phyloP scores from a whole-genome alignment of 1,139 yeast genomes.

The Hyphopichia burtonii region DNA sequence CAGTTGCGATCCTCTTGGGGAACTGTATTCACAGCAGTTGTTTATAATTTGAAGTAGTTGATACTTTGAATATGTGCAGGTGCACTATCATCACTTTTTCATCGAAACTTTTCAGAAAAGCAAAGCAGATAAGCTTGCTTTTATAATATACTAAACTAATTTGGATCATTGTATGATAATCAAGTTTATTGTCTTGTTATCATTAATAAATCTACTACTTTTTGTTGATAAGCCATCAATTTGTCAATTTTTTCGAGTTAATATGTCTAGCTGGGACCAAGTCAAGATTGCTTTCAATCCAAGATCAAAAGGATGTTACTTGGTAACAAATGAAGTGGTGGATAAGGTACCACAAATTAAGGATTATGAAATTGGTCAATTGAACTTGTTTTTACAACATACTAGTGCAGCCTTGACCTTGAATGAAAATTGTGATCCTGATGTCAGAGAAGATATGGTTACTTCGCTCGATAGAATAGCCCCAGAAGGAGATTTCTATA shows the following conservation, averaged over 20 bases:
- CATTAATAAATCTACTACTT: background rate
- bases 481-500: constrained; percentile 66
- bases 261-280: constrained; percentile 46
- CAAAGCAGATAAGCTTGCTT: too few species aligned
- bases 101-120: too few species aligned
- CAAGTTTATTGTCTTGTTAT: background rate
- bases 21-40: too few species aligned
- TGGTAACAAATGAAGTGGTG: constrained; percentile 66
- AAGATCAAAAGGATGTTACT: constrained; percentile 65
- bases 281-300: constrained; percentile 55
- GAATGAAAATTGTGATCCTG: constrained; percentile 80
- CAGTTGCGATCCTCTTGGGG: too few species aligned
- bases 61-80: too few species aligned
- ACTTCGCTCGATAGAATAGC: constrained; percentile 61
- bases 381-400: constrained; percentile 71
- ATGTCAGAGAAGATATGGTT: constrained; percentile 69
- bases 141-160: too few species aligned
- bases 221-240: background rate
- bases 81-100: too few species aligned
- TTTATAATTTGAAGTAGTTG: too few species aligned
- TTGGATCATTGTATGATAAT: background rate
- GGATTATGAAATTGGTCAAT: constrained; percentile 59
- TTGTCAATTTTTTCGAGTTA: background rate
- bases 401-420: constrained; percentile 76
- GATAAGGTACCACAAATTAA: constrained; percentile 57